A percentile compares a stretch with the other conserved stretches of the same genome.
Evolutionary conservation across 2,329 filamentous ascomycete genomes (phyloP).

Genomic region (Botrytis deweyae): DNA sequence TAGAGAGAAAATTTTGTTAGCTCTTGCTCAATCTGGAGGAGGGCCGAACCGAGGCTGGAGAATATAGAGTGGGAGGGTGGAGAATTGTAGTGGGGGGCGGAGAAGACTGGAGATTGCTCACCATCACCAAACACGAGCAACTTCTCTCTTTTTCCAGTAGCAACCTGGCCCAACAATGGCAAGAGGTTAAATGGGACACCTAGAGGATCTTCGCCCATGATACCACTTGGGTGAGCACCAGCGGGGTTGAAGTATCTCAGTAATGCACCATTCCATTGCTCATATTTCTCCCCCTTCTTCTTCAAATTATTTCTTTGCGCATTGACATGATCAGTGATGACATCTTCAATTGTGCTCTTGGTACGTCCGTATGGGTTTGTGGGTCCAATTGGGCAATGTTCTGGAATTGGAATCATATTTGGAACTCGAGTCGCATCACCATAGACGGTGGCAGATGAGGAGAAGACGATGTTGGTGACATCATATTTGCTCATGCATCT

Average conservation of each 20-base stretch:
- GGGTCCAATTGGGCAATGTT: constrained; percentile 91
- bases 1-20: constrained; percentile 41
- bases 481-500: constrained; percentile 84
- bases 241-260: constrained; percentile 98
- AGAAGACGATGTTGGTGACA: constrained; percentile 97
- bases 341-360: constrained; percentile 85
- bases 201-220: constrained; percentile 98
- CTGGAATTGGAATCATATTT: constrained; percentile 98
- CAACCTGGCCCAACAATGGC: constrained; percentile 90
- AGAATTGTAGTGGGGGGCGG: not conserved
- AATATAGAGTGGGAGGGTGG: not conserved
- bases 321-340: constrained; percentile 88
- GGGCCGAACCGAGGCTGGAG: not conserved
- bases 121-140: constrained; percentile 91
- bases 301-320: constrained; percentile 79
- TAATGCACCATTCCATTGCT: constrained; percentile 90
- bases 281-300: constrained; percentile 73
- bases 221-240: constrained; percentile 87
- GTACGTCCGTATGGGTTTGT: constrained; percentile 98
- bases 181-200: constrained; percentile 95
- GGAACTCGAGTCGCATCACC: constrained; percentile 94
- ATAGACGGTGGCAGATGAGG: constrained; percentile 96
- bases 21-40: constrained; percentile 9
- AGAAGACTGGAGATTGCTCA: constrained; percentile 45
- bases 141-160: constrained; percentile 92